phyloP scores from a whole-genome alignment of 1,139 yeast species.

The Meyerozyma sp. region DNA sequence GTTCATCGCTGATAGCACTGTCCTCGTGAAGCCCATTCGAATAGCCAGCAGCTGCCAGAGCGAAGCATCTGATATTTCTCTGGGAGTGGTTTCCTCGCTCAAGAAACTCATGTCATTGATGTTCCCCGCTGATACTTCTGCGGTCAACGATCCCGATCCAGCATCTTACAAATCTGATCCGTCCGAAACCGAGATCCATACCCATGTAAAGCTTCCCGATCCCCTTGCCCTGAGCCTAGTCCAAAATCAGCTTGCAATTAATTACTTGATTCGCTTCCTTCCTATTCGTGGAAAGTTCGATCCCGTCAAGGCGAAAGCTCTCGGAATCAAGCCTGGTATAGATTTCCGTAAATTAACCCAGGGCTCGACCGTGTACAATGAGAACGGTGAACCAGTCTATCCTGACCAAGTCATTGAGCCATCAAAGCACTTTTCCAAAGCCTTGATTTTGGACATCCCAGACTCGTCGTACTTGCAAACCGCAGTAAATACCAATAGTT shows the following conservation, averaged over 20 bases:
- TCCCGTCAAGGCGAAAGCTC: slow-evolving; percentile 54
- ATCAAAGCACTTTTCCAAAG: slow-evolving; percentile 50
- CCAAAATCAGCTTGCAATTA: slow-evolving; percentile 29
- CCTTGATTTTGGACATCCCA: slow-evolving; percentile 76
- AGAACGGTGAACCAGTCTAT: slow-evolving; percentile 50
- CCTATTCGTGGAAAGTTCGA: slow-evolving; percentile 78
- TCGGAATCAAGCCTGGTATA: slow-evolving; percentile 69
- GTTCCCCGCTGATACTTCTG: slow-evolving; percentile 46
- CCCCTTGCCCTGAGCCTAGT: slow-evolving; percentile 14
- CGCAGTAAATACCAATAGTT: slow-evolving; percentile 28
- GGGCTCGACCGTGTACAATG: slow-evolving; percentile 55
- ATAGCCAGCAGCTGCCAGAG: slow-evolving; percentile 12
- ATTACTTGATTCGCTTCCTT: slow-evolving; percentile 59
- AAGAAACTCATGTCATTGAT: slow-evolving; percentile 33
- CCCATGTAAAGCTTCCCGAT: slow-evolving; percentile 33
- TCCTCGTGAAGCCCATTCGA: slow-evolving; percentile 50
- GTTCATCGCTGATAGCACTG: slow-evolving; percentile 44
- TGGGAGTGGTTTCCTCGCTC: slow-evolving; percentile 12
- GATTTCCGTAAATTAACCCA: slow-evolving; percentile 53
- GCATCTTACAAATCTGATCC: slow-evolving; percentile 37
- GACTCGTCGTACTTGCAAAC: slow-evolving; percentile 42
- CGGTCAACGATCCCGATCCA: slow-evolving; percentile 33
- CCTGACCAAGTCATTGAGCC: slow-evolving; percentile 76
- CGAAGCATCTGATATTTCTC: neutral
- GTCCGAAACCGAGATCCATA: slow-evolving; percentile 35